Evolutionary conservation across 768 basidiomycete genomes (phyloP), one percentile per base, ranked within the genome.

Genomic region (Mycena chlorophos): DNA sequence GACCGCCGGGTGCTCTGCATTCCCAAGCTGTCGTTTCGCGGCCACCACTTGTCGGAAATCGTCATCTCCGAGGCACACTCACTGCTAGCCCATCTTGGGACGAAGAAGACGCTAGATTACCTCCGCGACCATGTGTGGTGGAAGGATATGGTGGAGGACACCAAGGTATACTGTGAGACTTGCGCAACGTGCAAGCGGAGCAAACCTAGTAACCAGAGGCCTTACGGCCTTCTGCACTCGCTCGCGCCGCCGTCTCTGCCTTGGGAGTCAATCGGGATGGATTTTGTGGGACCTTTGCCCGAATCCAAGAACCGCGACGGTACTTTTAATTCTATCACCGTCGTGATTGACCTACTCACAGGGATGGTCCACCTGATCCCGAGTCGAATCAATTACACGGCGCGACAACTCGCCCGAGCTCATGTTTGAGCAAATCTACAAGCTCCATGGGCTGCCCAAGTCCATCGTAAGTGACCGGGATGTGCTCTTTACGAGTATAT

Each of bases 41-140:
- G 56, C 1, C 27, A 63, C 17, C 56, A 42, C 0, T 29, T 71
- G 0, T 52, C 69, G 0, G 75, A 77, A 48, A 55, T 70, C 0
- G 23, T 78, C 0, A 78, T 78, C 0, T 58, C 64, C 0, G 73
- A 76, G 28, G 75, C 75, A 0, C 77, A 79, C 39, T 73, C 70
- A 0, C 3, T 79, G 0, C 51, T 78, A 6, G 76, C 75, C 0
- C 78, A 79, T 49, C 51, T 79, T 0, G 73, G 78, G 3, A 19
- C 63, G 0, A n/a, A 17, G 4, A 79, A 79, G 49, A 78, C 75
- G 22, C 43, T 63, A 2, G 46, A 19, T 4, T 69, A 69, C 43
- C 54, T 70, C 0, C 49, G 56, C 19, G 64, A 68, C 19, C 52
- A 65, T 31, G 62, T 69, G 0, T 70, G 64, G 58, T 67, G 64